phyloP scores from a whole-genome alignment of 2,329 filamentous ascomycete genomes.

The Hypoxylon sp. region DNA sequence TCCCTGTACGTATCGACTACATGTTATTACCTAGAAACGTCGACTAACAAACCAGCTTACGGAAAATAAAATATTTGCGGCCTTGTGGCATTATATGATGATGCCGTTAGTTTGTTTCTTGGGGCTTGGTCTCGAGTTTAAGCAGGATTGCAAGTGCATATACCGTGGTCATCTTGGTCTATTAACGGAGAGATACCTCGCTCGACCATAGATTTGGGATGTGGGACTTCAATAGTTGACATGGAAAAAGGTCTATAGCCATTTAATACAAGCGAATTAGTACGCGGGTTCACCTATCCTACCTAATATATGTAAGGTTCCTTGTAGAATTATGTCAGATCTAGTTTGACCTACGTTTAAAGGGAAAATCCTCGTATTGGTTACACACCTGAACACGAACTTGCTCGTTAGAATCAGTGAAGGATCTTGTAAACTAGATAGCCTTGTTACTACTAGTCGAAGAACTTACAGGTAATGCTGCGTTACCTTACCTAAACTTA shows the following conservation, averaged over 20 bases:
- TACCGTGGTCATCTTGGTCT: neutral
- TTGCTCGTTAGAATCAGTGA: too few species aligned
- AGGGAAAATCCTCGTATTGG: too few species aligned
- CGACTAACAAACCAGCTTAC: constrained; percentile 12
- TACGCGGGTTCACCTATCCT: neutral
- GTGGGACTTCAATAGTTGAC: neutral
- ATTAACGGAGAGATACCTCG: neutral
- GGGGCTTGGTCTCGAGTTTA: neutral
- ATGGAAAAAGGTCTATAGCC: neutral
- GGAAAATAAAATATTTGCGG: constrained; percentile 17
- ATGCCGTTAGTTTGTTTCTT: too few species aligned
- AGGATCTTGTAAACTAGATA: too few species aligned
- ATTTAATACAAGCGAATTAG: neutral
- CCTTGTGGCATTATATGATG: neutral
- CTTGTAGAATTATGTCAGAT: too few species aligned
- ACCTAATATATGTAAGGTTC: too few species aligned
- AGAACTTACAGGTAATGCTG: too few species aligned
- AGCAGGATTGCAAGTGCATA: neutral
- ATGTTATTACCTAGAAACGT: too few species aligned
- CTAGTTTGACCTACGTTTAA: too few species aligned
- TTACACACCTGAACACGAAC: too few species aligned
- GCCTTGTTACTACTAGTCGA: too few species aligned
- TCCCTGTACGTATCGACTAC: constrained; percentile 18
- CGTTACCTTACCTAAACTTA: too few species aligned
- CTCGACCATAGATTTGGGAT: neutral